Evolutionary conservation across 129 eudicot genomes (phyloP), one percentile per base, ranked within the genome.

Genomic region (Calendula officinalis): DNA sequence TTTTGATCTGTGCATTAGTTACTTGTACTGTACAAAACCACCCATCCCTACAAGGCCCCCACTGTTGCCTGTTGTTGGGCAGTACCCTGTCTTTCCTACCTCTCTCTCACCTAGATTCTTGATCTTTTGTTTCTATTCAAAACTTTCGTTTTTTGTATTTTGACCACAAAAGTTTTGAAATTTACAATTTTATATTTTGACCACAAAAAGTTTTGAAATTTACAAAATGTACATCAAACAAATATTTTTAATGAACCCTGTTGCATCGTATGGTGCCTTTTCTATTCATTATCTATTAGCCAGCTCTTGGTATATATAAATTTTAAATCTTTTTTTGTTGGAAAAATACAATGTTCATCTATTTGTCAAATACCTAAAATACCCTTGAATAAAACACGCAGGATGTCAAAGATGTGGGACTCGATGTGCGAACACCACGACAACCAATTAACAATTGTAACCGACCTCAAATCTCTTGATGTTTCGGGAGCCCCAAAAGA

Each of bases 361-460:
- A 22, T 22, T 22, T 22, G 30, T 22, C 1, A 22, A 22, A 22
- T 22, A 22, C 45, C 75, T 70, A 49, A 70, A 70, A 13, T 40
- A 70, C 37, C 54, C 43, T 45, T 50, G 10, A 54, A 34, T 22
- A 22, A 22, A 22, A 22, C 10, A 5, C 74, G 77, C 79, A 91
- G 98, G 94, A 91, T 88, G 88, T 67, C 84, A 5, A 87, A 72
- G 76, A 91, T 91, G 98, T 91, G 98, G 98, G 91, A 87, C 35
- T 78, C 84, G 2, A 87, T 91, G 90, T 76, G 76, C 32, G 60
- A 47, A 36, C 90, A 82, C 50, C 98, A 91, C 15, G 78, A 81
- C 8, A 77, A 67, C 82, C 98, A 91, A 70, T 71, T 84, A 56
- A 48, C 64, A 3, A 77, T 83, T 44, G 91, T 85, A 2, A 45